Evolutionary conservation across 139 green algal species (phyloP), one percentile per base, ranked within the genome.

Genomic region (Monoraphidium neglectum): DNA sequence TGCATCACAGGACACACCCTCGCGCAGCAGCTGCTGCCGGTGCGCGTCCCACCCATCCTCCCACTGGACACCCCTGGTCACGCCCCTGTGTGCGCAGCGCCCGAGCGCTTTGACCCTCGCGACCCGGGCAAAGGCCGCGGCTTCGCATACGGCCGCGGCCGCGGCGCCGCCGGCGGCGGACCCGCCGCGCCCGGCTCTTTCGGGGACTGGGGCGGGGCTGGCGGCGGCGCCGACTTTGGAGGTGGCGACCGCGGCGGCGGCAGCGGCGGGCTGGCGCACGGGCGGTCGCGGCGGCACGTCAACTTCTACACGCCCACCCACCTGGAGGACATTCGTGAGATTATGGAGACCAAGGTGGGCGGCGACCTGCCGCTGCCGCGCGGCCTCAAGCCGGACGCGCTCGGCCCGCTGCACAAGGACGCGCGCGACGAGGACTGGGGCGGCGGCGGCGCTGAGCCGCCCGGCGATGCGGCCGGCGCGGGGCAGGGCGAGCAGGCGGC

Each of bases 291-390:
- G 3, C 33, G 8, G 6, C 16, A 33, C 63, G 33, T 28, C 18
- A 26, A 64, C 5, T 26, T 47, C 5, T 77, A 70, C 72, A 60
- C 38, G 3, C n/a, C 28, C 54, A 57, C 66, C 54, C 70, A 77
- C 40, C 70, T 77, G 16, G 56, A 68, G 37, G 70, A 77, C 37
- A 38, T 77, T 26, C 53, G 56, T 33, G 70, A 77, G 26, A 69
- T 77, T 38, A 69, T 77, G 70, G 37, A 75, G 68, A n/a, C 67
- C 12, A 77, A 77, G 28, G 40, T 61, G 54, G 12, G 54, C 54
- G 54, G 54, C 54, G 70, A 77, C 35, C 70, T 77, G 57, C 70
- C 70, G 38, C 57, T 77, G 70, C 70, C 70, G 32, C 66, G 15
- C 59, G 38, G 28, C 32, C 30, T 40, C 38, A 30, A 3, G 66